Percentiles rank a stretch among this genome's conserved stretches.
phyloP scores from a whole-genome alignment of 1,284 basidiomycete genomes.

The Ustilago shanxiensis region DNA sequence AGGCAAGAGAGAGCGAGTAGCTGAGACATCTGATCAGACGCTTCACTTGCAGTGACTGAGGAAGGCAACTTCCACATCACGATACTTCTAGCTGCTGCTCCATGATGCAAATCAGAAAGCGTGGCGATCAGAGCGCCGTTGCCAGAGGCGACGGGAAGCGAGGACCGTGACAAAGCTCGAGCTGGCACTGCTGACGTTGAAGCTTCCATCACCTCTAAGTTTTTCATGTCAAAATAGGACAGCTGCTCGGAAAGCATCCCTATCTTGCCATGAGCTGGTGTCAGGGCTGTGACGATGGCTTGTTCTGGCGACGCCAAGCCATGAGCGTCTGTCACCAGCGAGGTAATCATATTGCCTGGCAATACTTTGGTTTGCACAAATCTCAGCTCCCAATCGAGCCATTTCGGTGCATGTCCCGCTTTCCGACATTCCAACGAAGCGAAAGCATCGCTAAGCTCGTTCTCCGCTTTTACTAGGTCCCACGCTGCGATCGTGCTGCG shows the following conservation, averaged over 20 bases:
- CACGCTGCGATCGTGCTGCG: conserved; percentile 38
- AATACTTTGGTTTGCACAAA: conserved; percentile 22
- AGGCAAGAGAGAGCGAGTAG: conserved; percentile 31
- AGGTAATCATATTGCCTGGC: conserved; percentile 30
- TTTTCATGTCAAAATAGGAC: conserved; percentile 25
- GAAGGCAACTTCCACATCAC: conserved; percentile 37
- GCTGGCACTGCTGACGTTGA: conserved; percentile 11
- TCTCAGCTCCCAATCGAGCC: conserved; percentile 41
- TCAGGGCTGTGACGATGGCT: conserved; percentile 21
- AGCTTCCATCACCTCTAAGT: not conserved
- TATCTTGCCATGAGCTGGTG: conserved; percentile 1
- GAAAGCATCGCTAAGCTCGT: conserved; percentile 50
- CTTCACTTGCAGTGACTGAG: conserved; percentile 3
- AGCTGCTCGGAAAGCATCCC: conserved; percentile 30
- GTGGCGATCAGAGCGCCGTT: conserved; percentile 41
- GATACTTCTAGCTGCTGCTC: conserved; percentile 10
- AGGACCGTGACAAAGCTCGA: conserved; percentile 29
- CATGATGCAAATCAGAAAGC: not conserved
- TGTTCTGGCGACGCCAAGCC: conserved; percentile 18
- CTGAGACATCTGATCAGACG: not conserved
- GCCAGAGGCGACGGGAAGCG: conserved; percentile 29
- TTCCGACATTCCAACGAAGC: conserved; percentile 49
- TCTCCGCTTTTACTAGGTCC: conserved; percentile 31
- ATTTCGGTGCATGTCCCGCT: conserved; percentile 31
- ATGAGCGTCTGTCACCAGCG: conserved; percentile 20